Conservation (phyloP, 2,329 filamentous ascomycete genomes). For the Pyrenochaeta sp. region DNA sequence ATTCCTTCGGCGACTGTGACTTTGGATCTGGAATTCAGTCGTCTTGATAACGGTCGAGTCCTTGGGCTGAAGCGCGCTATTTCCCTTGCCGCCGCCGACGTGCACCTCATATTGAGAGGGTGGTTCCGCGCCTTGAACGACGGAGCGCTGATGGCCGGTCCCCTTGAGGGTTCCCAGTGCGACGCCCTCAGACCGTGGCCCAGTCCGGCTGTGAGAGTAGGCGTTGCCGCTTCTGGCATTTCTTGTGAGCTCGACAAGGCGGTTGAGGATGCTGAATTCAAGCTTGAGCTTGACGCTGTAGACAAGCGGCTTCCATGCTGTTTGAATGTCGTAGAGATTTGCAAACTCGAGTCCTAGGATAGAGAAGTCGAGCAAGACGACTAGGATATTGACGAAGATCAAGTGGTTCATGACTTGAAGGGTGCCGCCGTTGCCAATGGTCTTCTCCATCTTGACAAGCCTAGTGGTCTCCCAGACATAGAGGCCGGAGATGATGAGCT, state of each 20-base stretch:
- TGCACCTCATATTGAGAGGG: slow-evolving; percentile 23
- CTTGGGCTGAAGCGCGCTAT: slow-evolving; percentile 8
- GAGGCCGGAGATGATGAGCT: slow-evolving; percentile 49
- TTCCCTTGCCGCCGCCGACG: slow-evolving; percentile 16
- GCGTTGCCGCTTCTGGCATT: slow-evolving; percentile 8
- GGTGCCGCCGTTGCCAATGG: slow-evolving; percentile 21
- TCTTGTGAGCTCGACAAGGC: slow-evolving; percentile 22
- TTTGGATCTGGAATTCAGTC: slow-evolving; percentile 29
- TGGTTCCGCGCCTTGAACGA: slow-evolving; percentile 13
- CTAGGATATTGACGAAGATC: slow-evolving; percentile 29
- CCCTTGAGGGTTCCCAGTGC: slow-evolving; percentile 21
- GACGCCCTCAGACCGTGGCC: slow-evolving; percentile 8
- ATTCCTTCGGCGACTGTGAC: slow-evolving; percentile 18
- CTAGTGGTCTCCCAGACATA: slow-evolving; percentile 60
- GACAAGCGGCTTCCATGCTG: slow-evolving; percentile 48
- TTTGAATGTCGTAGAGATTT: slow-evolving; percentile 27
- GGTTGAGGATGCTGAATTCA: slow-evolving; percentile 62
- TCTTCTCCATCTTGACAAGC: slow-evolving; percentile 21
- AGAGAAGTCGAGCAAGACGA: slow-evolving; percentile 33
- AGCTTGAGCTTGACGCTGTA: slow-evolving; percentile 59
- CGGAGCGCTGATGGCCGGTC: slow-evolving; percentile 13
- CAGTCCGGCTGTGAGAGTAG: slow-evolving; percentile 14
- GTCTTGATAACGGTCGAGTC: slow-evolving; percentile 23
- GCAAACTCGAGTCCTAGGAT: slow-evolving; percentile 32
- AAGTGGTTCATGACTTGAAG: slow-evolving; percentile 26